phyloP scores from a whole-genome alignment of 73 alveolate genomes.

The Tetrahymena thermophila region DNA sequence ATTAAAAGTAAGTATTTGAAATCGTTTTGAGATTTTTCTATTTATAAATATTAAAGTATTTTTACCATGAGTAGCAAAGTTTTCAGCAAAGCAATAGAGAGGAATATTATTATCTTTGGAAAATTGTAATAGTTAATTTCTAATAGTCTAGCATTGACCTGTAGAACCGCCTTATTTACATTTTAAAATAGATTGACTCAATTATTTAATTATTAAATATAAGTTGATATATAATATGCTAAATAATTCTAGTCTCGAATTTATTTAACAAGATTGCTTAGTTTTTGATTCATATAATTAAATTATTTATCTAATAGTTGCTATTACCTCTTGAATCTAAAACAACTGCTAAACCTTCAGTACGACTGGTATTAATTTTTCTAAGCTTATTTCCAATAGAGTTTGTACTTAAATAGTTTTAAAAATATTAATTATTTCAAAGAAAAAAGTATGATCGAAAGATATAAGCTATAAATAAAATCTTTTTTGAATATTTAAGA shows the following conservation, averaged over 20 bases:
- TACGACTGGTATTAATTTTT: not conserved
- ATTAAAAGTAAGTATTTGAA: not conserved
- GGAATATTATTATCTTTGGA: not conserved
- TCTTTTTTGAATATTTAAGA: not conserved
- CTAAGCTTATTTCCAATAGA: not conserved
- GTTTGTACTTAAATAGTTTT: not conserved
- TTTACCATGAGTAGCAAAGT: not conserved
- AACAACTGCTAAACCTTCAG: not conserved
- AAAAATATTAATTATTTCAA: not conserved
- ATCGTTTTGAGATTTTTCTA: not conserved
- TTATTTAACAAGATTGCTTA: no score
- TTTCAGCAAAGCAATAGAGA: not conserved
- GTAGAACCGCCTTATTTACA: not conserved
- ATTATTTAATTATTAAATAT: no score
- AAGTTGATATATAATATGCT: not conserved
- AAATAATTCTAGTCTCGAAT: no score
- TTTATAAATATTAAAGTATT: not conserved
- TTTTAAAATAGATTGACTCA: not conserved
- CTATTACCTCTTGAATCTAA: not conserved
- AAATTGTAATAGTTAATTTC: not conserved
- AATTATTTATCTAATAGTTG: no score
- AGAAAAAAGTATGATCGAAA: not conserved
- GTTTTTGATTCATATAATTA: no score
- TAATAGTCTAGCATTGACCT: not conserved
- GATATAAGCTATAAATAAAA: not conserved